phyloP scores from a whole-genome alignment of 768 basidiomycete species.

The Psilocybe cubensis region DNA sequence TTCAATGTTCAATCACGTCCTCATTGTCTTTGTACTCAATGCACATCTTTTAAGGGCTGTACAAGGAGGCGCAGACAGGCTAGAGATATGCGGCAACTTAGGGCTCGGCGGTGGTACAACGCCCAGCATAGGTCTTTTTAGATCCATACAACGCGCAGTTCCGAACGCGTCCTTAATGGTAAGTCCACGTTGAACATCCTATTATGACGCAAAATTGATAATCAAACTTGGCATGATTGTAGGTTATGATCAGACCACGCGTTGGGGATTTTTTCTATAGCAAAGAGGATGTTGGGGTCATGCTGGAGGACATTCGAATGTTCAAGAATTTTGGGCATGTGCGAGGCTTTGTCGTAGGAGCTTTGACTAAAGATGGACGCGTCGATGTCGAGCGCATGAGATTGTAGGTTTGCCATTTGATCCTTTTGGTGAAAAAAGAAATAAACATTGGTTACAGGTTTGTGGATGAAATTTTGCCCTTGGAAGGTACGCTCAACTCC shows the following conservation, averaged over 20 bases:
- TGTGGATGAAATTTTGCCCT: constrained; percentile 56
- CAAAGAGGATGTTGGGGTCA: constrained; percentile 65
- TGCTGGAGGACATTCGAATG: constrained; percentile 70
- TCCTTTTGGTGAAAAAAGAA: not conserved
- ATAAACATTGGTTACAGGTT: constrained; percentile 39
- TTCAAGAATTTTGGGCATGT: constrained; percentile 59
- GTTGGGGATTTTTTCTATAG: constrained; percentile 81
- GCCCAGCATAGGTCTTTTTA: constrained; percentile 76
- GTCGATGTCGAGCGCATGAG: constrained; percentile 64
- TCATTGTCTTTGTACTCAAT: not conserved
- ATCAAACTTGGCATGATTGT: not conserved
- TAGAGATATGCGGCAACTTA: constrained; percentile 78
- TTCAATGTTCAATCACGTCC: not conserved
- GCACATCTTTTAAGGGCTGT: constrained; percentile 53
- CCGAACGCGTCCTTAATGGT: constrained; percentile 69
- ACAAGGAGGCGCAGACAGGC: constrained; percentile 70
- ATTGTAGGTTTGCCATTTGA: constrained; percentile 40
- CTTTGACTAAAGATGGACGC: constrained; percentile 56
- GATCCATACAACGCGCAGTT: constrained; percentile 51
- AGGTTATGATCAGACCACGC: constrained; percentile 85
- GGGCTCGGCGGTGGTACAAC: constrained; percentile 81
- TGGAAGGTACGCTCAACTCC: constrained; percentile 54
- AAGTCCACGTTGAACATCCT: constrained; percentile 10
- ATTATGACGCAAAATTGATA: not conserved
- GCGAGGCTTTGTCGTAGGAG: constrained; percentile 70